A percentile compares a stretch with the other conserved stretches of the same genome.
Evolutionary conservation across 2,329 filamentous ascomycete genomes (phyloP).

Genomic region (Epichloe gansuensis): DNA sequence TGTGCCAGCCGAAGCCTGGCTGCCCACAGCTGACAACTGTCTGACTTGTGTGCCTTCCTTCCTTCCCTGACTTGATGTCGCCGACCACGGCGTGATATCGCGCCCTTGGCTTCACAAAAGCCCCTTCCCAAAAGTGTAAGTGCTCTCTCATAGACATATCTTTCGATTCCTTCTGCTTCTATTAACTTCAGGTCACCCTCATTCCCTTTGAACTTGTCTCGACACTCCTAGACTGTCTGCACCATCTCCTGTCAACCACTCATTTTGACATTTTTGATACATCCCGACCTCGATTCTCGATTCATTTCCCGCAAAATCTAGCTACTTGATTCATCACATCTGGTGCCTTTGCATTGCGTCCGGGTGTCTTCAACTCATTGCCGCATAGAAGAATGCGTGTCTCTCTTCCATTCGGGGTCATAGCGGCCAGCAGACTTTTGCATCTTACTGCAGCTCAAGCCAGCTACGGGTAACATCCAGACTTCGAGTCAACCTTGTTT

Average conservation of each 20-base stretch:
- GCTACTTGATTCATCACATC: slow-evolving; percentile 3
- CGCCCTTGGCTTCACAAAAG: background rate
- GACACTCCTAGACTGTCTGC: background rate
- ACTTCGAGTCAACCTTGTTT: background rate
- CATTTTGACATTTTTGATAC: slow-evolving; percentile 3
- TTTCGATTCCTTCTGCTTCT: background rate
- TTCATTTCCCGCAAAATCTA: slow-evolving; percentile 1
- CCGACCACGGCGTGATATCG: background rate
- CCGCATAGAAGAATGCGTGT: slow-evolving; percentile 25
- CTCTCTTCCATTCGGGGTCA: slow-evolving; percentile 20
- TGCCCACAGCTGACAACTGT: background rate
- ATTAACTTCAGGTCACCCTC: background rate
- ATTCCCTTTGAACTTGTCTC: too few species aligned
- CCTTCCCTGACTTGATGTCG: background rate
- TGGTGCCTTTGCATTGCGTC: background rate
- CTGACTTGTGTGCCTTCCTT: background rate
- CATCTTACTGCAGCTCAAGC: slow-evolving; percentile 19
- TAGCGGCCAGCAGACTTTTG: slow-evolving; percentile 24
- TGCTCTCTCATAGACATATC: background rate
- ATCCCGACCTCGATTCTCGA: slow-evolving; percentile 3
- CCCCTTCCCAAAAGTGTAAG: background rate
- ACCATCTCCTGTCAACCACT: background rate
- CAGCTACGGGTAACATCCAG: slow-evolving; percentile 19
- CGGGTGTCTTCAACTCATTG: background rate
- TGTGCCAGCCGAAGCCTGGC: background rate